These are phyloP conservation scores for Microsporum ferrugineum DNA, from an alignment of 2,329 filamentous ascomycete genomes.

Conservation along the genomic window DNA sequence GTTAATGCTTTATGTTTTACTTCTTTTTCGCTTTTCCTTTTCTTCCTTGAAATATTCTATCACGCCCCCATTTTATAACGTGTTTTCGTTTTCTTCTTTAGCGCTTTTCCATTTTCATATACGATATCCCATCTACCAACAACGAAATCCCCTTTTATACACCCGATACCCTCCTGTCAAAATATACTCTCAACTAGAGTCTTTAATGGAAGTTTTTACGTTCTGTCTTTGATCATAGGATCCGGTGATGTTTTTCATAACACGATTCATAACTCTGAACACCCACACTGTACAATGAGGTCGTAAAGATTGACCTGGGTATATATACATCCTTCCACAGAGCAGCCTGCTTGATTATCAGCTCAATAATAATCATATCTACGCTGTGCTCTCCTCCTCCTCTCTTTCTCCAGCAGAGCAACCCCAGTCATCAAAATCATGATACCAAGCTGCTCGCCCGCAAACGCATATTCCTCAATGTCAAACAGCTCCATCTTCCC, in stretches of 20 bases:
- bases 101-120: not conserved
- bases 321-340: not conserved
- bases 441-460: slow-evolving; percentile 21
- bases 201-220: too few species aligned
- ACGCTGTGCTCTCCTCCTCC: slow-evolving; percentile 7
- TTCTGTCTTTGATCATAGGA: not conserved
- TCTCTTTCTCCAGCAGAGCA: slow-evolving; percentile 10
- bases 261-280: not conserved
- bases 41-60: not conserved
- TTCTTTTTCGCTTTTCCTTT: not conserved
- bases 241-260: not conserved
- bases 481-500: slow-evolving; percentile 24
- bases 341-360: not conserved
- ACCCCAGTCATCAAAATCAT: slow-evolving; percentile 19
- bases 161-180: not conserved
- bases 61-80: too few species aligned
- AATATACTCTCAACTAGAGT: too few species aligned
- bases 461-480: slow-evolving; percentile 13
- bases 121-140: not conserved
- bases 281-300: not conserved
- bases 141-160: not conserved
- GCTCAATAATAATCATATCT: slow-evolving; percentile 8
- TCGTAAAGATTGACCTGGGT: too few species aligned
- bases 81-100: not conserved
- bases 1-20: not conserved